These are phyloP conservation scores for Huntiella omanensis DNA, from an alignment of 2,329 filamentous ascomycete species.

Conservation along the genomic window DNA sequence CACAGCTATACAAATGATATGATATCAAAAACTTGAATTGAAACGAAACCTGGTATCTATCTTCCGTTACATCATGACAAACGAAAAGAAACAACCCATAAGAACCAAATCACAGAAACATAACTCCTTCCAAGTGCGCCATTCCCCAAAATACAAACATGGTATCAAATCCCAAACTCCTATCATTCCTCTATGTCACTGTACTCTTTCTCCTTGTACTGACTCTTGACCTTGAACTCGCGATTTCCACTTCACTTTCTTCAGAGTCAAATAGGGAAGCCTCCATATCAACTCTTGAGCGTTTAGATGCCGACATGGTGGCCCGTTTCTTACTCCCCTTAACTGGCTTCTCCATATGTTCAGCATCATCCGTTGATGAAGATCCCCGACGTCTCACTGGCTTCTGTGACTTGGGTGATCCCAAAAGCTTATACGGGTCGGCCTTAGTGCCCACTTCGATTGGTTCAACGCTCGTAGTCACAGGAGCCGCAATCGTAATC, in stretches of 20 bases:
- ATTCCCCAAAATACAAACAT: not conserved
- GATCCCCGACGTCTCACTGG: slow-evolving; percentile 5
- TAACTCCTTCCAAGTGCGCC: not conserved
- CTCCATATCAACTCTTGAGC: slow-evolving; percentile 10
- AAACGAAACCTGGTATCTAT: slow-evolving; percentile 4
- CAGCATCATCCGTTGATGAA: not conserved
- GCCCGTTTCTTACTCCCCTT: slow-evolving; percentile 4
- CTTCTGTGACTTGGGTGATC: slow-evolving; percentile 17
- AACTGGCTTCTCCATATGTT: slow-evolving; percentile 6
- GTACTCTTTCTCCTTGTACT: slow-evolving; percentile 10
- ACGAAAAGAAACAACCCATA: not conserved
- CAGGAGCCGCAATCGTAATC: not conserved
- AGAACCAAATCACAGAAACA: slow-evolving; percentile 4
- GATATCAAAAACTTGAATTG: slow-evolving; percentile 5
- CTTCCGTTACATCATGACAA: slow-evolving; percentile 8
- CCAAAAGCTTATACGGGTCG: slow-evolving; percentile 38
- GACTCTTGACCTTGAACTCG: slow-evolving; percentile 4
- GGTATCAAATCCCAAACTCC: not conserved
- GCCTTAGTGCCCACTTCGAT: slow-evolving; percentile 10
- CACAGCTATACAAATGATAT: not conserved
- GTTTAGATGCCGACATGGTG: slow-evolving; percentile 8
- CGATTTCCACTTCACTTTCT: no score
- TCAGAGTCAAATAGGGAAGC: slow-evolving; percentile 5
- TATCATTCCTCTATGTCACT: slow-evolving; percentile 5
- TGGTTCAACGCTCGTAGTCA: not conserved